Evolutionary conservation across 164 flowering plant genomes (phyloP), one percentile per base, ranked within the genome.

Genomic region (Kalanchoe fedtschenkoi): DNA sequence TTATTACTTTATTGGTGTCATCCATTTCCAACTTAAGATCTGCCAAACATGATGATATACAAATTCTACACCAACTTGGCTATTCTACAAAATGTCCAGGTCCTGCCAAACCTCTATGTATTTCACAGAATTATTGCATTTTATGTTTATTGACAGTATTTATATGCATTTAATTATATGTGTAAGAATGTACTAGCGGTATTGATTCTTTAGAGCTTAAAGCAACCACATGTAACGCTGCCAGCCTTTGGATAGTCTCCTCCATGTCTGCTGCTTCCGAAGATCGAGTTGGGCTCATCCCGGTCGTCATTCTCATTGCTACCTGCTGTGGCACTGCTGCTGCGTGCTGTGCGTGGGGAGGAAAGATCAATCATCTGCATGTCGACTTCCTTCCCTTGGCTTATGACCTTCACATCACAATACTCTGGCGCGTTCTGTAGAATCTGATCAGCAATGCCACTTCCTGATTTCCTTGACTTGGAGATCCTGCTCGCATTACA

Each of bases 391-490:
- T 83, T 83, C 14, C 85, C 84, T 65, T 80, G 71, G 54, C 80
- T 47, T 61, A 87, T 68, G 69, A 81, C 64, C 59, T 74, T 83
- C 3, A 85, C 71, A 46, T 81, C 81, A 51, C 90, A 87, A 34
- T 22, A 65, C 5, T 78, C 78, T 1, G 81, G 77, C 62, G 58
- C 58, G 75, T 65, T 64, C 30, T 72, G 65, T 8, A 77, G 66
- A 70, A 87, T 66, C 66, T 84, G 77, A 35, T 67, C 80, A 17
- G 74, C 78, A 37, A 69, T 68, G 17, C 80, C 84, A 62, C 55
- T 73, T 58, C 46, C 72, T 33, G 76, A 76, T 65, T 10, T 81
- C 66, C 69, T 73, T 7, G 74, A 65, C 74, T 43, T 84, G 41
- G 65, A 43, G 67, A 63, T 76, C 76, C 81, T 80, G 30, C 26